A percentile compares a stretch with the other conserved stretches of the same genome.
These are phyloP conservation scores for Cytidiella melzeri DNA, from an alignment of 768 basidiomycete species.

Conservation along the genomic window DNA sequence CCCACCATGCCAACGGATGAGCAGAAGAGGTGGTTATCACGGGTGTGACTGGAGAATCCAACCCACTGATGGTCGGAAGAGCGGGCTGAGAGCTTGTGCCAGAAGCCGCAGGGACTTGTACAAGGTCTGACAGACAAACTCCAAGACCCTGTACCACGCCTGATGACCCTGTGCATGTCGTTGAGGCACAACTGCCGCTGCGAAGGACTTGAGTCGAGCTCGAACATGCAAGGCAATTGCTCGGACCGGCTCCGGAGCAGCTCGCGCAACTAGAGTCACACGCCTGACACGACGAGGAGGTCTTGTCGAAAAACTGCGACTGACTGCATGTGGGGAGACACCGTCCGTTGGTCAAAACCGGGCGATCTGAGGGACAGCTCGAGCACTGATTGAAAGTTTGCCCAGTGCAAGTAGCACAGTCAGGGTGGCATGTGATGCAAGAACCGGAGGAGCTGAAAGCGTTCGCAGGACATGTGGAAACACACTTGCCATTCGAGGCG, in stretches of 20 bases:
- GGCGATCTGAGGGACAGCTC: conserved; percentile 58
- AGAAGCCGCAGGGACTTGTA: conserved; percentile 41
- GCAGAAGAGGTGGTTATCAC: conserved; percentile 17
- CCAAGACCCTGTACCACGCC: conserved; percentile 66
- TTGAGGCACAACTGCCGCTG: conserved; percentile 55
- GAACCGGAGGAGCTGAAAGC: conserved; percentile 59
- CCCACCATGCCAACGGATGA: conserved; percentile 65
- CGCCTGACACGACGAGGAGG: conserved; percentile 55
- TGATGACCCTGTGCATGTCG: conserved; percentile 51
- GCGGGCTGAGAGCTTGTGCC: conserved; percentile 35
- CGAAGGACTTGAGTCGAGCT: conserved; percentile 56
- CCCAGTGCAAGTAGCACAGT: conserved; percentile 82
- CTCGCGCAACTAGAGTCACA: conserved; percentile 78
- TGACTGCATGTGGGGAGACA: conserved; percentile 75
- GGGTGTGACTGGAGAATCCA: conserved; percentile 39
- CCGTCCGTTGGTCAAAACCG: conserved; percentile 68
- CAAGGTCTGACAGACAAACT: conserved; percentile 73
- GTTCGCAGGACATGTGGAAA: conserved; percentile 66
- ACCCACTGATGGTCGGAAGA: conserved; percentile 52
- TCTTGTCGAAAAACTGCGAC: conserved; percentile 64
- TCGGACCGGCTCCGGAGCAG: conserved; percentile 64
- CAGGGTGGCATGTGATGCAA: conserved; percentile 78
- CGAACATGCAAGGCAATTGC: conserved; percentile 70
- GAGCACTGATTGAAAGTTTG: conserved; percentile 73
- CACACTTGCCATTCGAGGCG: conserved; percentile 69